Percentiles rank a stretch among this genome's conserved stretches.
These are phyloP conservation scores for Streptanthus diversifolius DNA, from an alignment of 345 rosid genomes.

Conservation along the genomic window DNA sequence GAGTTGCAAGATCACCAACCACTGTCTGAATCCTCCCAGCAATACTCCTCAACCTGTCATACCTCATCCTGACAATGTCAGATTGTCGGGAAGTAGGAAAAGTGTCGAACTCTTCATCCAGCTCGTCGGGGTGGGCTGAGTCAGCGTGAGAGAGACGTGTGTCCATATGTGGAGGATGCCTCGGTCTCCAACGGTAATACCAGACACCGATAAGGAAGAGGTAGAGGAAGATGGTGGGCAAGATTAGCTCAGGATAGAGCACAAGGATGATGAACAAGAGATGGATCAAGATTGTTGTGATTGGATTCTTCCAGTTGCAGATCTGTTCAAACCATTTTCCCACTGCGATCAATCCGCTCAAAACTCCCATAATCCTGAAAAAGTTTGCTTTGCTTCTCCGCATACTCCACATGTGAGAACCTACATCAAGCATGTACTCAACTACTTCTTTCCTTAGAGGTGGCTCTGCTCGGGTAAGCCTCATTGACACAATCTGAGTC, in stretches of 20 bases:
- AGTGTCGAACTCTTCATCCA: slow-evolving; percentile 88
- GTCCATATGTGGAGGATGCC: slow-evolving; percentile 97
- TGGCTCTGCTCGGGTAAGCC: slow-evolving; percentile 85
- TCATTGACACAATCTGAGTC: slow-evolving; percentile 73
- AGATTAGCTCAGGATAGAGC: slow-evolving; percentile 79
- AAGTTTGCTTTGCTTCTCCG: slow-evolving; percentile 95
- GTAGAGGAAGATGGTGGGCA: slow-evolving; percentile 85
- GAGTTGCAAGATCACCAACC: slow-evolving; percentile 92
- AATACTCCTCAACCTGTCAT: slow-evolving; percentile 83
- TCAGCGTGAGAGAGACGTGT: slow-evolving; percentile 91
- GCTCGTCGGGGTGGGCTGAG: slow-evolving; percentile 75
- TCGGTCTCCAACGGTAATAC: slow-evolving; percentile 92
- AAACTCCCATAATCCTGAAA: slow-evolving; percentile 79
- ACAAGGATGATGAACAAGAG: slow-evolving; percentile 80
- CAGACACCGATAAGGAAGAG: slow-evolving; percentile 90
- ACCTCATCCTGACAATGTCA: slow-evolving; percentile 76
- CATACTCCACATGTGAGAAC: slow-evolving; percentile 99
- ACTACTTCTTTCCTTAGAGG: slow-evolving; percentile 87
- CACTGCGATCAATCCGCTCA: slow-evolving; percentile 71
- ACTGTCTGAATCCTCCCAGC: slow-evolving; percentile 94
- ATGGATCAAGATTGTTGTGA: slow-evolving; percentile 83
- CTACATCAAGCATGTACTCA: slow-evolving; percentile 92
- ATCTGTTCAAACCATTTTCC: slow-evolving; percentile 96
- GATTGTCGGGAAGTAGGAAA: slow-evolving; percentile 75
- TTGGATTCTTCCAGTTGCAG: slow-evolving; percentile 87